These are phyloP conservation scores for Fomitopsis palustris DNA, from an alignment of 1,284 basidiomycete species.

Conservation along the genomic window DNA sequence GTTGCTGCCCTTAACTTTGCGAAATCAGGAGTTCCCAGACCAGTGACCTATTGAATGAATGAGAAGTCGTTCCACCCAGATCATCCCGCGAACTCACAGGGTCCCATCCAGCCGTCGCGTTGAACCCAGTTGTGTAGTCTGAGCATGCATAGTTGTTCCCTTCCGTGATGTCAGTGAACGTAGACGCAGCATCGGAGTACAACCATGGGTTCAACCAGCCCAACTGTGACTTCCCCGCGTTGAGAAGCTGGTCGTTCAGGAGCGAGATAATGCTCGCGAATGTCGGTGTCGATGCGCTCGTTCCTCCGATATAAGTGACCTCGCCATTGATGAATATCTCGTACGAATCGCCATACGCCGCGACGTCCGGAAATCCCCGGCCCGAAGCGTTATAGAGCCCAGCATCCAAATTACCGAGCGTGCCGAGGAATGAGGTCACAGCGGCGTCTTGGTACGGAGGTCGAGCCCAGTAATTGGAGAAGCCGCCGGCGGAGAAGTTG, in stretches of 20 bases:
- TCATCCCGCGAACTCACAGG: too few relatives aligned
- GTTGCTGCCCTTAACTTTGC: too few relatives aligned
- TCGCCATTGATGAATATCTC: conserved; percentile 23
- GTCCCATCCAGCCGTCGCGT: too few relatives aligned
- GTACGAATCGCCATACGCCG: conserved; percentile 25
- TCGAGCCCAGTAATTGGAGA: conserved; percentile 53
- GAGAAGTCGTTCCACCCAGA: too few relatives aligned
- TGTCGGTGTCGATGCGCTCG: conserved; percentile 44
- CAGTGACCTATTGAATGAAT: too few relatives aligned
- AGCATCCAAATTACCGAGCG: conserved; percentile 31
- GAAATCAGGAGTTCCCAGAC: too few relatives aligned
- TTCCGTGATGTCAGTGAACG: conserved; percentile 19
- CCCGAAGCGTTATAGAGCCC: conserved; percentile 27
- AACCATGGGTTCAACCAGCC: conserved; percentile 49
- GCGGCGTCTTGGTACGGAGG: conserved; percentile 49
- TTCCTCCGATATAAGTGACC: conserved; percentile 45
- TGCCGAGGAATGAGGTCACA: conserved; percentile 37
- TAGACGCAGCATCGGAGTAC: conserved; percentile 16
- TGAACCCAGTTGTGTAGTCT: too few relatives aligned
- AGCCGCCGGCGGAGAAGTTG: conserved; percentile 60
- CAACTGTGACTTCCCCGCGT: conserved; percentile 36
- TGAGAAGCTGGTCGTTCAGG: conserved; percentile 49
- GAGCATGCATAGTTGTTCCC: conserved; percentile 8
- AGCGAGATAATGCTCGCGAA: conserved; percentile 49
- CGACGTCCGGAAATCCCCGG: conserved; percentile 30